Conservation (phyloP, 331 rosid genomes). For the Phaseolus coccineus region DNA sequence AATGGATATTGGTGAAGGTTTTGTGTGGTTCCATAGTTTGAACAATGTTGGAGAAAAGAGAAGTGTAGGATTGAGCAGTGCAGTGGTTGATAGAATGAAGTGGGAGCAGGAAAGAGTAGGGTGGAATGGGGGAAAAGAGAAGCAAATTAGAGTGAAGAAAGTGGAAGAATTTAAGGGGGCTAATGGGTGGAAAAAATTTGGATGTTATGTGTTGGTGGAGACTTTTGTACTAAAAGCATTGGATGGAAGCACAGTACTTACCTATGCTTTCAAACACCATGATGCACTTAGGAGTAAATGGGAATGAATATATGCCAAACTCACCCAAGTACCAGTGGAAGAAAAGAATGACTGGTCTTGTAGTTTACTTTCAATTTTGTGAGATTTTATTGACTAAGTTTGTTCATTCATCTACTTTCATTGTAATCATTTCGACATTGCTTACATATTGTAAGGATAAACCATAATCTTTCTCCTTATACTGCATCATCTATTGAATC, state of each 20-base stretch:
- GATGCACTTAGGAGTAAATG: conserved; percentile 62
- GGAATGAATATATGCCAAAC: conserved; percentile 52
- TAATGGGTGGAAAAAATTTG: conserved; percentile 60
- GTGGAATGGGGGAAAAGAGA: conserved; percentile 57
- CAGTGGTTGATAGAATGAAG: conserved; percentile 59
- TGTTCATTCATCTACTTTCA: conserved; percentile 28
- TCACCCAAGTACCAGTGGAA: background rate
- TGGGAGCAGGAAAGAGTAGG: conserved; percentile 58
- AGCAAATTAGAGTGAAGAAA: conserved; percentile 47
- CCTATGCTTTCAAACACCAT: conserved; percentile 63
- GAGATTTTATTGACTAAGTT: conserved; percentile 16
- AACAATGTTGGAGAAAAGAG: conserved; percentile 52
- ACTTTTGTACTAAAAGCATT: conserved; percentile 63
- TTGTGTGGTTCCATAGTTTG: conserved; percentile 50
- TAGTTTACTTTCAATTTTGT: conserved; percentile 38
- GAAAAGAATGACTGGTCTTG: background rate
- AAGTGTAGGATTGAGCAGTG: conserved; percentile 53
- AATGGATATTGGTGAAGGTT: conserved; percentile 35
- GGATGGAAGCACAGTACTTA: conserved; percentile 57
- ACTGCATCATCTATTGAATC: no score
- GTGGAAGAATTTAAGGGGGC: conserved; percentile 62
- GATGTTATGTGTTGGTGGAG: conserved; percentile 66
- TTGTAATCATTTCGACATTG: conserved; percentile 14
- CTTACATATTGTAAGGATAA: conserved; percentile 9
- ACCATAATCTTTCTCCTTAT: background rate